Base-by-base conservation (phyloP, 345 rosid species). In the Nephelium lappaceum region DNA sequence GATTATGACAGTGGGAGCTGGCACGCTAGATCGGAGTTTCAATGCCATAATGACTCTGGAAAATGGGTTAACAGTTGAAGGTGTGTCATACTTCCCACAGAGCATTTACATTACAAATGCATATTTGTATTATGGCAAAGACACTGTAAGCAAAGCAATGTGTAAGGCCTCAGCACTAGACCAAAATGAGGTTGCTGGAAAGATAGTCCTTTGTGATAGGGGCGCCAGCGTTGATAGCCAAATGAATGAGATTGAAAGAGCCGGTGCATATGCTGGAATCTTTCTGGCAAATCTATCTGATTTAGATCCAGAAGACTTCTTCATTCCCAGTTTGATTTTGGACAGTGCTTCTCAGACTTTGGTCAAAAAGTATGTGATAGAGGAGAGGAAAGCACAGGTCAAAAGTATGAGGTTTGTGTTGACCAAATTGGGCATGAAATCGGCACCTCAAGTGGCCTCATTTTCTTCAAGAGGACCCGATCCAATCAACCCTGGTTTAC, bases 391-490 rank as follows among this genome's bases (percentile, higher is more conserved):
- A 14, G 75, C 86, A 60, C 82, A 78, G 25, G 83, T 83, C 25
- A 81, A 76, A 61, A 41, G 38, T 55, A 51, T 81, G 66, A 77
- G 41, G 63, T 88, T 88, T 41, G 15, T 42, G 53, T 41, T 38
- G 31, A 86, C 89, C 12, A 84, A 73, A 19, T 64, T 78, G 31
- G 80, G 85, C 4, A 27, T 64, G 5, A 74, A 51, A 10, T 85
- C 89, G 67, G 87, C 93, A 38, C 93, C 97, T 18, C 63, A 88
- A 18, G 85, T 91, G 61, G 92, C 93, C 4, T 25, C 12, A 41
- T 92, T 88, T 80, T 91, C 93, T 11, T 91, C 93, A 19, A 85
- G 90, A 79, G 94, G 94, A 39, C 97, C 84, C 4, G 87, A 88
- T 21, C 86, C 82, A 7, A 77, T 85, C 16, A 85, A 12, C 42